A percentile compares a stretch with the other conserved stretches of the same genome.
phyloP scores from a whole-genome alignment of 2,329 filamentous ascomycete species.

The Phaeoacremonium minimum region DNA sequence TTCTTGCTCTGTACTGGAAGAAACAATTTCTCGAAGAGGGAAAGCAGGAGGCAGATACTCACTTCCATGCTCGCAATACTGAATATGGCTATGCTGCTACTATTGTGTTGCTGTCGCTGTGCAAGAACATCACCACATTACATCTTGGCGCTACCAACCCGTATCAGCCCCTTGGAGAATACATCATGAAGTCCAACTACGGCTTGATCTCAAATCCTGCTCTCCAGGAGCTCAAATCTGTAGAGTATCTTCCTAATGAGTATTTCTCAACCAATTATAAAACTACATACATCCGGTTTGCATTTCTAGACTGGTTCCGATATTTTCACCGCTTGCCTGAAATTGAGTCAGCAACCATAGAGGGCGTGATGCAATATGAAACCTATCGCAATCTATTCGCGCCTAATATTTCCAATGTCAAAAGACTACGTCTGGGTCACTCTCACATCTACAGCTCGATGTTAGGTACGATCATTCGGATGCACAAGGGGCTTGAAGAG shows the following conservation, averaged over 20 bases:
- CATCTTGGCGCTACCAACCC: not conserved
- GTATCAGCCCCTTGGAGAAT: not conserved
- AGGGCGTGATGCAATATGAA: conserved; percentile 8
- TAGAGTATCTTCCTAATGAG: not conserved
- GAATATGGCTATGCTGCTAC: not conserved
- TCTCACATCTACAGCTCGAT: conserved; percentile 3
- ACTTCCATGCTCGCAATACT: not conserved
- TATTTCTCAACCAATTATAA: not conserved
- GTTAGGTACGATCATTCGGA: conserved; percentile 9
- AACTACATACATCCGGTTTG: conserved; percentile 2
- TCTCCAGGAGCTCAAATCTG: conserved; percentile 1
- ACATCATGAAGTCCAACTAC: conserved; percentile 1
- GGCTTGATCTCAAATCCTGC: not conserved
- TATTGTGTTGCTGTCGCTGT: not conserved
- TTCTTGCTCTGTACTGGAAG: not conserved
- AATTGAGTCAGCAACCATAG: conserved; percentile 4
- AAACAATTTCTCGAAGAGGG: not conserved
- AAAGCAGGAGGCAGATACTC: not conserved
- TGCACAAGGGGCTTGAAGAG: conserved; percentile 7
- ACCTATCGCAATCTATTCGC: conserved; percentile 4
- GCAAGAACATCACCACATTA: conserved; percentile 2
- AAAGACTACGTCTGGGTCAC: conserved; percentile 5
- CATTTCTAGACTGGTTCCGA: conserved; percentile 4
- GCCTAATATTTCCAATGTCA: conserved; percentile 3
- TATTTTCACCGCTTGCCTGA: conserved; percentile 9